phyloP scores from a whole-genome alignment of 179 eudicot species.

The Drosera spatulata region DNA sequence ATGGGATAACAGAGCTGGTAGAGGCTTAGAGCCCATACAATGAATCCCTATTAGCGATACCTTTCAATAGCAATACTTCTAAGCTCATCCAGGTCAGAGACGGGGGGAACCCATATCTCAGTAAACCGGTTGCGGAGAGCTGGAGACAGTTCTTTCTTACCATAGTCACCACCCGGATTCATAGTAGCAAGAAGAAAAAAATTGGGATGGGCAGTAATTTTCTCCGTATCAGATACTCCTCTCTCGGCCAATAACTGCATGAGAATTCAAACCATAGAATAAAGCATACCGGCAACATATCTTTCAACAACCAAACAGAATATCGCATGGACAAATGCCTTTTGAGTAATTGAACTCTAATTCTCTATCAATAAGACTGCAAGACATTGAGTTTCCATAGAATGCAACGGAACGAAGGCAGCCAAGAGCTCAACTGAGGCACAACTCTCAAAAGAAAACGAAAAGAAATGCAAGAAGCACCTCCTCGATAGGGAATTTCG shows the following conservation, averaged over 20 bases:
- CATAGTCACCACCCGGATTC: conserved; percentile 99
- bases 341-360: too few relatives aligned
- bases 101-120: conserved; percentile 97
- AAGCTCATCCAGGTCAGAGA: conserved; percentile 58
- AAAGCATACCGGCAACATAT: not conserved
- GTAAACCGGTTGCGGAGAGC: conserved; percentile 98
- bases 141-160: conserved; percentile 93
- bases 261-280: not conserved
- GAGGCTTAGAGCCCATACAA: not conserved
- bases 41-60: conserved; percentile 17
- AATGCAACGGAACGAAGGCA: too few relatives aligned
- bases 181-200: conserved; percentile 95
- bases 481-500: too few relatives aligned
- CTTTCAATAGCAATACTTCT: conserved; percentile 56
- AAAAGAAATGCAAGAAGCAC: too few relatives aligned
- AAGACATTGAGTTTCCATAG: too few relatives aligned
- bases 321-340: too few relatives aligned
- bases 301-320: not conserved
- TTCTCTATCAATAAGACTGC: too few relatives aligned
- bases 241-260: conserved; percentile 89
- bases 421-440: too few relatives aligned
- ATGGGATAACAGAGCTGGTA: not conserved
- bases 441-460: too few relatives aligned
- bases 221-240: conserved; percentile 82
- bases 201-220: conserved; percentile 56